Evolutionary conservation across 148 eudicot genomes (phyloP), one percentile per base, ranked within the genome.

Genomic region (Amaranthus palmeri): DNA sequence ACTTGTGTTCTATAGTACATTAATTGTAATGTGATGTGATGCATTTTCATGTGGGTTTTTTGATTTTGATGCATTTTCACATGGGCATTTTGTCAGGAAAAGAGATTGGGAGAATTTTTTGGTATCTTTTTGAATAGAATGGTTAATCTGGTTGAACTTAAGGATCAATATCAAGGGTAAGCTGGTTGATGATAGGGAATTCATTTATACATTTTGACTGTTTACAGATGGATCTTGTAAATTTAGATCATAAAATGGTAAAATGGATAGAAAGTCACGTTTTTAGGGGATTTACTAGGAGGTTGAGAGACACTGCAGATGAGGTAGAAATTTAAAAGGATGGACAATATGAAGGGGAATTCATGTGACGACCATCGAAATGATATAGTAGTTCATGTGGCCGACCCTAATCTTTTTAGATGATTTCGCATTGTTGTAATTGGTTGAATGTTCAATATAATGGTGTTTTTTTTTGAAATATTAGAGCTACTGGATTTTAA

Each of bases 41-140:
- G 53, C 5, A 44, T 67, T 71, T 46, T 7, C 56, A 48, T 77
- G n/a, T 50, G 76, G 67, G 65, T 50, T 17, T 54, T 41, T 56
- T 25, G 46, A 58, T 66, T 56, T 71, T 67, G 75, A 53, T 13
- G 67, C 56, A 56, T 71, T 69, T 46, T 42, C n/a, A 42, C 36
- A 25, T 25, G 61, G n/a, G 6, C 40, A 53, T 69, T 69, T 54
- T 10, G 48, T 55, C 54, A 57, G 53, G 5, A 55, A 49, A 7
- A 10, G 49, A 56, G 48, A 40, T 71, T 63, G 65, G 17, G 46
- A 6, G 47, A 11, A 13, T 7, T 70, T 40, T 41, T 47, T 49
- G 42, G 18, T 48, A 17, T 48, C 11, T 17, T 8, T 17, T 41
- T 47, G 36, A 25, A 25, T 25, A 25, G 36, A 11, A 2, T 49